Evolutionary conservation across 2,329 filamentous ascomycete genomes (phyloP).

Genomic region (Xylaria sp.): DNA sequence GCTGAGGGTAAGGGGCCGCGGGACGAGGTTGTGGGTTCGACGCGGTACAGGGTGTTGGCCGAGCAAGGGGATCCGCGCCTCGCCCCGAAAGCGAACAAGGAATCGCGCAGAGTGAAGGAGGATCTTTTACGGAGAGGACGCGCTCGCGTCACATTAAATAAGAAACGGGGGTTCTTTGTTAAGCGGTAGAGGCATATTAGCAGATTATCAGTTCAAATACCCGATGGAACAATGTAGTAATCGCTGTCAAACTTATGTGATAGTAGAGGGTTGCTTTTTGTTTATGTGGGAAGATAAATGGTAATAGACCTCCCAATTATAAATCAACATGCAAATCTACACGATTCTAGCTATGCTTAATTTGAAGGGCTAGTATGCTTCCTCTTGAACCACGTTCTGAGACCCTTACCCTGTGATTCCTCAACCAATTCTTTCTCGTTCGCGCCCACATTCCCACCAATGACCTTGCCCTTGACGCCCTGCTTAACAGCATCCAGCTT

Average conservation of each 20-base stretch:
- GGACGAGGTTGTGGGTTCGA: constrained; percentile 63
- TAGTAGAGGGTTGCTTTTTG: not conserved
- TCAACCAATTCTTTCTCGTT: constrained; percentile 2
- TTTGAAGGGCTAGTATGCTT: not conserved
- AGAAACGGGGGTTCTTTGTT: constrained; percentile 59
- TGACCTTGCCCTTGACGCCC: constrained; percentile 66
- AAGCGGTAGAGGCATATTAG: constrained; percentile 41
- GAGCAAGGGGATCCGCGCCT: constrained; percentile 58
- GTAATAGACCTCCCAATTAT: no score
- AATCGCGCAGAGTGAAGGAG: constrained; percentile 56
- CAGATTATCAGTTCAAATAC: constrained; percentile 15
- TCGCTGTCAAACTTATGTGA: not conserved
- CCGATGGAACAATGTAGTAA: not conserved
- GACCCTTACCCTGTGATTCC: not conserved
- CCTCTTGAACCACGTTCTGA: not conserved
- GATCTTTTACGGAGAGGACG: constrained; percentile 59
- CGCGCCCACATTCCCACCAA: constrained; percentile 21
- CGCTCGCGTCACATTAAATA: constrained; percentile 44
- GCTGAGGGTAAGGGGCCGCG: constrained; percentile 53
- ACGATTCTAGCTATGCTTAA: not conserved
- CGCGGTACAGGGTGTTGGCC: constrained; percentile 62
- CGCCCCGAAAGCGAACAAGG: constrained; percentile 59
- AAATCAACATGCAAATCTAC: not conserved
- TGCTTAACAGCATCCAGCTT: constrained; percentile 72
- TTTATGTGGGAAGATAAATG: not conserved